Conservation (phyloP, 2,329 filamentous ascomycete genomes). For the Harringtonia lauricola region DNA sequence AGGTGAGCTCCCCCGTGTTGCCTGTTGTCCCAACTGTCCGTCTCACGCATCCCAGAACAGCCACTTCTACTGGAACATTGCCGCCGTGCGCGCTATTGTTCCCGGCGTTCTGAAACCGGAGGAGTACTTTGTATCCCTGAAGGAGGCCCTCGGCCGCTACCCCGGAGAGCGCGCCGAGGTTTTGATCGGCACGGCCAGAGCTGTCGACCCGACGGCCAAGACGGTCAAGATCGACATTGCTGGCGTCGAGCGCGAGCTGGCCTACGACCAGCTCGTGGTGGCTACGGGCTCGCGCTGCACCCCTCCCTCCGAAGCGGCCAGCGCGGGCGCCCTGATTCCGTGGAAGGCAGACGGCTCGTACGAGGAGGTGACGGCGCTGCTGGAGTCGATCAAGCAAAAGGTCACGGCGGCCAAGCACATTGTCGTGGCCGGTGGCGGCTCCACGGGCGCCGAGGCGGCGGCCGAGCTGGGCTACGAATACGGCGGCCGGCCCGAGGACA, state of each 20-base stretch:
- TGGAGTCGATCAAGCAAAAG: slow-evolving; percentile 28
- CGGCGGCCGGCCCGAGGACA: slow-evolving; percentile 13
- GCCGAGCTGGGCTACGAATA: slow-evolving; percentile 43
- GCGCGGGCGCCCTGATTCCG: slow-evolving; percentile 24
- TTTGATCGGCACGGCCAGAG: slow-evolving; percentile 36
- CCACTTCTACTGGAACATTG: slow-evolving; percentile 49
- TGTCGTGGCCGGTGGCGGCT: slow-evolving; percentile 44
- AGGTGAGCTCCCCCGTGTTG: slow-evolving; percentile 22
- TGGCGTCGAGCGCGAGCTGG: slow-evolving; percentile 19
- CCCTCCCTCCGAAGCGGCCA: slow-evolving; percentile 14
- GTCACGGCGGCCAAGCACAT: slow-evolving; percentile 37
- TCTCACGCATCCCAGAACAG: slow-evolving; percentile 28
- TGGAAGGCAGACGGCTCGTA: slow-evolving; percentile 41
- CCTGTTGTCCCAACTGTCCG: neutral
- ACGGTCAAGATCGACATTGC: slow-evolving; percentile 29
- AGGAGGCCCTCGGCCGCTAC: slow-evolving; percentile 37
- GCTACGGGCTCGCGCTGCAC: slow-evolving; percentile 38
- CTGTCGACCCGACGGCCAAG: slow-evolving; percentile 28
- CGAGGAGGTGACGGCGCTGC: slow-evolving; percentile 27
- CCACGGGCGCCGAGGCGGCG: slow-evolving; percentile 44
- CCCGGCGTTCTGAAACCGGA: slow-evolving; percentile 37
- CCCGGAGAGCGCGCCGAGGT: slow-evolving; percentile 37
- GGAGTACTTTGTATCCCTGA: slow-evolving; percentile 37
- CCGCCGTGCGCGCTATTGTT: slow-evolving; percentile 42
- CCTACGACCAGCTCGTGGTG: slow-evolving; percentile 46